These are phyloP conservation scores for Cladophialophora chaetospira DNA, from an alignment of 2,329 filamentous ascomycete genomes.

Conservation along the genomic window DNA sequence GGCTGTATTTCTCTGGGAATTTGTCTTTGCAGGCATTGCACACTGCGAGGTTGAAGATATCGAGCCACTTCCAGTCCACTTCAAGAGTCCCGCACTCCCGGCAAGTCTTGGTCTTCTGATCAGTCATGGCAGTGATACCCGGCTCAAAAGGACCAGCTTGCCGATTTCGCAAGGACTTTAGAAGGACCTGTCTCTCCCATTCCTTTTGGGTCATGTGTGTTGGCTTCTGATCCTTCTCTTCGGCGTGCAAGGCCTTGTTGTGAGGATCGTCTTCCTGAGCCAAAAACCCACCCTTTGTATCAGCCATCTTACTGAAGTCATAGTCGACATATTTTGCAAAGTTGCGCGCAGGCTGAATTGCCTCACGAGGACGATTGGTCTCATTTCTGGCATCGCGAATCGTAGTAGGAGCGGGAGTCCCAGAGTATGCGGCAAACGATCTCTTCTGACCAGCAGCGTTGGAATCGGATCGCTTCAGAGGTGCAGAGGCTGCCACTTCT, in stretches of 20 bases:
- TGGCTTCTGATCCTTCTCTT: slow-evolving; percentile 67
- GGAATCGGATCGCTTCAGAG: slow-evolving; percentile 45
- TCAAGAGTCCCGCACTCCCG: slow-evolving; percentile 80
- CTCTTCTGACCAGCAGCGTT: slow-evolving; percentile 70
- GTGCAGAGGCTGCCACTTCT: slow-evolving; percentile 45
- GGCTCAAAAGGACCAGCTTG: slow-evolving; percentile 87
- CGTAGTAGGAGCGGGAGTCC: slow-evolving; percentile 57
- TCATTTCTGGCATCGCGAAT: slow-evolving; percentile 66
- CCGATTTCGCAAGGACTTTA: slow-evolving; percentile 70
- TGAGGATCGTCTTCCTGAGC: slow-evolving; percentile 88
- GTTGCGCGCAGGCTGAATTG: slow-evolving; percentile 76
- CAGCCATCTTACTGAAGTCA: slow-evolving; percentile 96
- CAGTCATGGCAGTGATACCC: slow-evolving; percentile 71
- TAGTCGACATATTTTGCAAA: slow-evolving; percentile 96
- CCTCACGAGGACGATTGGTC: slow-evolving; percentile 44
- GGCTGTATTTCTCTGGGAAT: slow-evolving; percentile 85
- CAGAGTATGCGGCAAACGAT: slow-evolving; percentile 65
- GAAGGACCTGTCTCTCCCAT: slow-evolving; percentile 82
- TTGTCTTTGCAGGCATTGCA: slow-evolving; percentile 88
- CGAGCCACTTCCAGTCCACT: slow-evolving; percentile 94
- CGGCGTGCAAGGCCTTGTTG: slow-evolving; percentile 72
- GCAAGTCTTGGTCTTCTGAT: slow-evolving; percentile 70
- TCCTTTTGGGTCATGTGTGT: slow-evolving; percentile 86
- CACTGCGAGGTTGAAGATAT: slow-evolving; percentile 73
- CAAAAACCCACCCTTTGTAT: slow-evolving; percentile 95